Conservation (phyloP, 768 basidiomycete species). For the Kwoniella dendrophila region DNA sequence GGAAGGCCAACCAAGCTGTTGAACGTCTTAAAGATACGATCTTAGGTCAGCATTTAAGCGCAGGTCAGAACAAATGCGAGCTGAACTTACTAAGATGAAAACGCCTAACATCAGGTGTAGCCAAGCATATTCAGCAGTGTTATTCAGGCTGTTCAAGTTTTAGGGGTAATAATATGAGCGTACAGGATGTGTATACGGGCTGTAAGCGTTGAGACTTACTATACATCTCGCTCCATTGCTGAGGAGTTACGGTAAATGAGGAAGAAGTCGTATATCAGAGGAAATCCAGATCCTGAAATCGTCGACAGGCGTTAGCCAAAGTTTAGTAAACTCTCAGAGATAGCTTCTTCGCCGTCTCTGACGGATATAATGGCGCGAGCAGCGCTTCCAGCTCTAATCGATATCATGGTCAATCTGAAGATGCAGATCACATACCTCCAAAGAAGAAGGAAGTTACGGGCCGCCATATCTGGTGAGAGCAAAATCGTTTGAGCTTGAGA, state of each 20-base stretch:
- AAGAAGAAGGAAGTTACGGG: constrained; percentile 52
- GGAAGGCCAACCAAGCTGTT: constrained; percentile 45
- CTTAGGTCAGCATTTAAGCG: background rate
- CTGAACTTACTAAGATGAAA: constrained; percentile 41
- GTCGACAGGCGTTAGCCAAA: background rate
- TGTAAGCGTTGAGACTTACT: constrained; percentile 33
- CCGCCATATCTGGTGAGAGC: constrained; percentile 53
- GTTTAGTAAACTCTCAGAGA: background rate
- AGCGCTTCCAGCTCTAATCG: background rate
- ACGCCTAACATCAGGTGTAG: constrained; percentile 45
- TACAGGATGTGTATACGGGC: background rate
- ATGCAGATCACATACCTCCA: constrained; percentile 37
- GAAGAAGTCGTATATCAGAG: constrained; percentile 54
- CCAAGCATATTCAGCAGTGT: constrained; percentile 54
- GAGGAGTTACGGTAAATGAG: constrained; percentile 54
- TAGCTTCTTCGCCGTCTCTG: background rate
- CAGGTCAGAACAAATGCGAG: background rate
- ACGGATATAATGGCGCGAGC: background rate
- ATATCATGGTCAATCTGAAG: background rate
- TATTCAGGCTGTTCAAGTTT: constrained; percentile 24
- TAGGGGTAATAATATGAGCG: background rate
- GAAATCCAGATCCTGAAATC: constrained; percentile 46
- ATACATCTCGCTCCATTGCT: constrained; percentile 46
- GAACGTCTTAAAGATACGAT: constrained; percentile 33
- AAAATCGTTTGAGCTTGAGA: background rate